Percentiles rank a stretch among this genome's conserved stretches.
phyloP scores from a whole-genome alignment of 805 yeast species.

The Cyberlindnera mycetangii region DNA sequence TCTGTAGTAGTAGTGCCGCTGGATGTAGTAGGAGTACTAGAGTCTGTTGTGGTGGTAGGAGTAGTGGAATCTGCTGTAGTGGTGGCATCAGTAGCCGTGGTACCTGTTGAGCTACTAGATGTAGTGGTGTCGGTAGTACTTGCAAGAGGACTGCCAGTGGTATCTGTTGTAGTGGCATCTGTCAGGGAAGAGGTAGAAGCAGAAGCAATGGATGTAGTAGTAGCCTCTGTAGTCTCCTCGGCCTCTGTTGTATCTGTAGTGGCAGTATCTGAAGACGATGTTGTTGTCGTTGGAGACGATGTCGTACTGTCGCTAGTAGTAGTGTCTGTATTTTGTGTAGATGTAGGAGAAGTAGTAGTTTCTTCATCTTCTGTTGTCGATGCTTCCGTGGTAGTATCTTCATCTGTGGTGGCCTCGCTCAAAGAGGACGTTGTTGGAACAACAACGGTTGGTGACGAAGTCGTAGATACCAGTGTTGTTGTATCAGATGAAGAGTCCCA shows the following conservation, averaged over 20 bases:
- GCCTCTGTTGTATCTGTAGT: conserved; percentile 1
- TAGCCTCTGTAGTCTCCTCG: conserved; percentile 1
- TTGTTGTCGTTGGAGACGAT: background rate
- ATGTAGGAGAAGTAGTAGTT: conserved; percentile 3
- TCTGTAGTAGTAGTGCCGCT: background rate
- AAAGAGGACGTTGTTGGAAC: conserved; percentile 4
- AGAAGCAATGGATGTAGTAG: conserved; percentile 1
- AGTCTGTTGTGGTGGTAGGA: background rate
- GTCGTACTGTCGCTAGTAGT: background rate
- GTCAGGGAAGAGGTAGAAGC: background rate
- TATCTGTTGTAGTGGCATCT: background rate
- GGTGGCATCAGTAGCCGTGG: background rate
- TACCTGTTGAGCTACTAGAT: background rate
- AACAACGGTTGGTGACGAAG: background rate
- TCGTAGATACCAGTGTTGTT: background rate
- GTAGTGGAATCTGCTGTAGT: conserved; percentile 4
- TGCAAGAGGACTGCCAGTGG: background rate
- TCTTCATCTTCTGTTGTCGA: background rate
- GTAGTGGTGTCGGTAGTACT: background rate
- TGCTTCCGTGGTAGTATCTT: background rate
- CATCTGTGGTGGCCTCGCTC: background rate
- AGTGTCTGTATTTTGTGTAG: background rate
- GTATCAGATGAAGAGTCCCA: background rate
- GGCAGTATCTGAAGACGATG: background rate
- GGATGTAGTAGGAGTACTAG: background rate